A percentile compares a stretch with the other conserved stretches of the same genome.
Conservation (phyloP, 2,329 filamentous ascomycete genomes). For the Cladosporium sp. region DNA sequence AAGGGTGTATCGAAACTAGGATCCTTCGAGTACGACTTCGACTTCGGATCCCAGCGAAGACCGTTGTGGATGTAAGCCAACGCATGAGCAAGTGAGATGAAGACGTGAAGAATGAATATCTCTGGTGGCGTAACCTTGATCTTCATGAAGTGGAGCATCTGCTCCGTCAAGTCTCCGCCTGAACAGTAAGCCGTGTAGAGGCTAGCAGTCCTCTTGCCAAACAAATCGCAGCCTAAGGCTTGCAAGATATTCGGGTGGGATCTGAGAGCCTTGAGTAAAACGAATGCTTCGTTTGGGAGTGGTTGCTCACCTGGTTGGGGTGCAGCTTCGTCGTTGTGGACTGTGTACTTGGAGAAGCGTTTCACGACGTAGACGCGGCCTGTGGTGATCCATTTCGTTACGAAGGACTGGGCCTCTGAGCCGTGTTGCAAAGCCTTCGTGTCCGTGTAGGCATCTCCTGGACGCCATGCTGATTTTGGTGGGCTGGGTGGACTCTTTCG, state of each 20-base stretch:
- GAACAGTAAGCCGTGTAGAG: constrained; percentile 25
- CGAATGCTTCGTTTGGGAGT: constrained; percentile 9
- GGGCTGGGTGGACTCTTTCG: background rate
- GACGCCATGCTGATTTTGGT: background rate
- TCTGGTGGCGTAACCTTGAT: constrained; percentile 17
- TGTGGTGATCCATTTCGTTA: constrained; percentile 4
- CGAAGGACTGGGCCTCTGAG: constrained; percentile 3
- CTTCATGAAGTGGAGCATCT: constrained; percentile 16
- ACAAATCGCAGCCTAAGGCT: constrained; percentile 3
- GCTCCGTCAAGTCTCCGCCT: constrained; percentile 27
- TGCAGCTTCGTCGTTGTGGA: background rate
- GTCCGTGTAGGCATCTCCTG: background rate
- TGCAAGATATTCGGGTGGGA: constrained; percentile 16
- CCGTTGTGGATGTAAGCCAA: constrained; percentile 32
- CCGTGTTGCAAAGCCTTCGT: constrained; percentile 3
- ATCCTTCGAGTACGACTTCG: constrained; percentile 7
- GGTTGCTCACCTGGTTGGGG: background rate
- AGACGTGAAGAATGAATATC: constrained; percentile 28
- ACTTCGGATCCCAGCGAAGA: constrained; percentile 14
- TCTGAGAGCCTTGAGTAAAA: background rate
- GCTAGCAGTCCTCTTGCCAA: background rate
- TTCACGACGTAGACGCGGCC: constrained; percentile 16
- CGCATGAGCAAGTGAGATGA: constrained; percentile 29
- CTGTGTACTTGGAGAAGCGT: background rate
- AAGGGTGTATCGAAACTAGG: constrained; percentile 15